Evolutionary conservation across 805 yeast species (phyloP).

Genomic region (Pichia rugopelliculosa): DNA sequence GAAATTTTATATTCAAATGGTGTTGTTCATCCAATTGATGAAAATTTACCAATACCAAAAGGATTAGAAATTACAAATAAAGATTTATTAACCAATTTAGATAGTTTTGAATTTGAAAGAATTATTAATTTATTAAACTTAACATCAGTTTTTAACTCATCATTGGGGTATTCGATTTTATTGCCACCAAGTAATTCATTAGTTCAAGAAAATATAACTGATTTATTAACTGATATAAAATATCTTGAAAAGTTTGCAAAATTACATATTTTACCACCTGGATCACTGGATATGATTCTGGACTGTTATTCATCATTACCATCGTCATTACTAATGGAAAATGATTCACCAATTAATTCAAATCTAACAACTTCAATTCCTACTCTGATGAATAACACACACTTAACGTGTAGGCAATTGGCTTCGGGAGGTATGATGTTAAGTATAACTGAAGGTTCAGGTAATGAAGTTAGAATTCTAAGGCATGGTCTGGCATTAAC

Average conservation of each 20-base stretch:
- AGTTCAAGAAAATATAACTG: constrained; percentile 41
- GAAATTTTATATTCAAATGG: constrained; percentile 81
- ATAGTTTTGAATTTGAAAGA: constrained; percentile 40
- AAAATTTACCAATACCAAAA: constrained; percentile 49
- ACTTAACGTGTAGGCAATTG: constrained; percentile 37
- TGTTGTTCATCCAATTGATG: constrained; percentile 56
- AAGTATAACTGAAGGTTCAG: constrained; percentile 39
- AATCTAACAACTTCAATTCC: constrained; percentile 22
- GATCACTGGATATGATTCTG: constrained; percentile 39
- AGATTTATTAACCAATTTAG: constrained; percentile 52
- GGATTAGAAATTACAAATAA: constrained; percentile 42
- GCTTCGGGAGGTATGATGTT: constrained; percentile 32
- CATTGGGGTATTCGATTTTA: constrained; percentile 49
- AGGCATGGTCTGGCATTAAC: constrained; percentile 54
- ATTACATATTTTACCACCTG: constrained; percentile 62
- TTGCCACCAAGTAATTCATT: constrained; percentile 63
- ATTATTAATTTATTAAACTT: constrained; percentile 38
- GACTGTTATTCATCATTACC: constrained; percentile 34
- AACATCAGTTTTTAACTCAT: constrained; percentile 32
- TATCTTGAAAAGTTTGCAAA: constrained; percentile 46
- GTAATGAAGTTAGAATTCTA: constrained; percentile 51
- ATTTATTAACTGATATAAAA: constrained; percentile 28
- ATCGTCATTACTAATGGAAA: no score
- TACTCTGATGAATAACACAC: constrained; percentile 38
- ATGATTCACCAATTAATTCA: constrained; percentile 6